Evolutionary conservation across 2,329 filamentous ascomycete genomes (phyloP).

Genomic region (Epichloe elymi): DNA sequence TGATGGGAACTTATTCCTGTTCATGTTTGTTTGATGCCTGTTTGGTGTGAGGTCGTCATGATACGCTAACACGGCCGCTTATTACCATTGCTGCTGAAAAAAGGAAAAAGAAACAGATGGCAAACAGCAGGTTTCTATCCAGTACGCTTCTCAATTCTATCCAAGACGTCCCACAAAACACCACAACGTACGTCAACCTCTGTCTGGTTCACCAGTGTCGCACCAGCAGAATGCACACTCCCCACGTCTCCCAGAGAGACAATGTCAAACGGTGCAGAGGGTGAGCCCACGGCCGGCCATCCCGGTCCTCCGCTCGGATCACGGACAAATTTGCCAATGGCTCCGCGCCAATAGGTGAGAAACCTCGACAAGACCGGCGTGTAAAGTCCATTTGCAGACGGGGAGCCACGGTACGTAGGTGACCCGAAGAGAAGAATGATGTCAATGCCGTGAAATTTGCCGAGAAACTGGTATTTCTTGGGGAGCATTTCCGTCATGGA

Average conservation of each 20-base stretch:
- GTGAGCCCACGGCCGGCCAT: constrained; percentile 13
- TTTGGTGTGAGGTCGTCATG: no score
- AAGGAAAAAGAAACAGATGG: no score
- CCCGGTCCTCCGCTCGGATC: constrained; percentile 13
- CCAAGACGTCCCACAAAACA: constrained; percentile 8
- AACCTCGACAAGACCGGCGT: constrained; percentile 12
- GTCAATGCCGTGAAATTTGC: constrained; percentile 16
- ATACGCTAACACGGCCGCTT: no score
- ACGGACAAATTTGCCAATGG: constrained; percentile 13
- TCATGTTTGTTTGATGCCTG: no score
- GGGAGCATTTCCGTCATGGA: constrained; percentile 12
- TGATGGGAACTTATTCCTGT: no score
- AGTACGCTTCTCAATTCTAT: background rate
- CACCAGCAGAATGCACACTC: constrained; percentile 2
- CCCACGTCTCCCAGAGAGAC: constrained; percentile 11
- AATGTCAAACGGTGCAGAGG: constrained; percentile 11
- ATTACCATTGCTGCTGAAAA: no score
- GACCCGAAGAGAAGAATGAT: constrained; percentile 12
- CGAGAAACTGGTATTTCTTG: constrained; percentile 11
- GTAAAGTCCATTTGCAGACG: background rate
- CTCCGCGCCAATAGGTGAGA: constrained; percentile 12
- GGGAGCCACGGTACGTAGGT: constrained; percentile 7
- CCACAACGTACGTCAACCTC: constrained; percentile 10
- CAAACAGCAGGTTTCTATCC: background rate
- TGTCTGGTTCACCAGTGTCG: constrained; percentile 8